Base-by-base conservation (phyloP, 139 green algal genomes). In the Tetradesmus obliquus region DNA sequence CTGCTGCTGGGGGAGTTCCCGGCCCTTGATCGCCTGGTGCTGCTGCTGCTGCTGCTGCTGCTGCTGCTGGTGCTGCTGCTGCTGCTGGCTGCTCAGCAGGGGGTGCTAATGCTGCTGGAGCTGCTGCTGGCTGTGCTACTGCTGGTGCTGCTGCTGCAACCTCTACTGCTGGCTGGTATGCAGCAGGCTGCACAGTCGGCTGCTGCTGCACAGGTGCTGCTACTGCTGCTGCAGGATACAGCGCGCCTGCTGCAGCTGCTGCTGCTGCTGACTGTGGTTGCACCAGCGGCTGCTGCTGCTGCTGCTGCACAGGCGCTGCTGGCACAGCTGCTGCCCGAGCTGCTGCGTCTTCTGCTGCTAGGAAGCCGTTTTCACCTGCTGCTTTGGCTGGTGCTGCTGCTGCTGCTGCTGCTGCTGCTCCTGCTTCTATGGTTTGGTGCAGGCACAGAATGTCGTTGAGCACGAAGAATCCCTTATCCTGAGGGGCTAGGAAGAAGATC, bases 381-480 rank as follows among this genome's bases (percentile, higher is more conserved):
- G 22, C 32, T 13, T 22, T 24, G 10, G 86, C 51, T 53, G 66
- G 83, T 66, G 85, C 66, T 54, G 82, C 91, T 79, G 66, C 60
- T 60, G 60, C 51, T 84, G 76, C 53, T 51, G 66, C 88, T 51
- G 81, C 51, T 6, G 54, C 89, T 69, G 51, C 62, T 51, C 8
- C 17, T 89, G 57, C 55, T 32, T 88, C 57, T 8, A 86, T 24
- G 19, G 88, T 69, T 5, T 97, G 87, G 88, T 95, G 98, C 60
- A 95, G 81, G 74, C 96, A 95, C 62, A 99, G 95, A 5, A 98
- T 95, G 93, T 99, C 97, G 87, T 99, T 99, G 10, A 99, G 95
- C 5, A 99, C 97, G 89, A 95, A 99, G 93, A 96, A 99, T 10
- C 97, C 97, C 79, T 97, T 97, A 60, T 98, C 97, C 92, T 99